These are phyloP conservation scores for Aspergillus kassunensis DNA, from an alignment of 495 filamentous ascomycete species.

Conservation along the genomic window DNA sequence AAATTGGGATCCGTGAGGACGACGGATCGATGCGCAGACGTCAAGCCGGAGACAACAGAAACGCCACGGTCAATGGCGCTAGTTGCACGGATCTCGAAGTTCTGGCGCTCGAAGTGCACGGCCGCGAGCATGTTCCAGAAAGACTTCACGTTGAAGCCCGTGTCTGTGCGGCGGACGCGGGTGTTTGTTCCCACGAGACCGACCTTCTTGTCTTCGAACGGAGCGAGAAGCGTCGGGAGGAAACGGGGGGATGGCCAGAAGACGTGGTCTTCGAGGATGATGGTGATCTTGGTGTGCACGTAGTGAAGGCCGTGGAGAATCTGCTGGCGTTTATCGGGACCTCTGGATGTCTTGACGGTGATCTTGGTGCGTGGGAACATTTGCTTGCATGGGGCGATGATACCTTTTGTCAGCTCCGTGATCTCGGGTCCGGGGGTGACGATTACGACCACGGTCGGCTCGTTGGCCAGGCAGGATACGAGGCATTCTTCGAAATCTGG, in stretches of 20 bases:
- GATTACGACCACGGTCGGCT: conserved; percentile 32
- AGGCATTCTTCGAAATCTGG: conserved; percentile 32
- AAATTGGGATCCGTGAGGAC: conserved; percentile 46
- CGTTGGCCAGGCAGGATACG: conserved; percentile 23
- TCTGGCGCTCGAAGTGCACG: conserved; percentile 52
- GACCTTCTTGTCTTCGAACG: conserved; percentile 49
- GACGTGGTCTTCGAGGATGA: conserved; percentile 16
- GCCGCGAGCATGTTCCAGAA: conserved; percentile 52
- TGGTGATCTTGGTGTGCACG: conserved; percentile 9
- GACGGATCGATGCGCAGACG: conserved; percentile 43
- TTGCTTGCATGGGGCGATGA: conserved; percentile 6
- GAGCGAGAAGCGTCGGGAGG: conserved; percentile 40
- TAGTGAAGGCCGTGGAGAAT: conserved; percentile 38
- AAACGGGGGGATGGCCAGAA: conserved; percentile 47
- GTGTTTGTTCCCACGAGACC: conserved; percentile 52
- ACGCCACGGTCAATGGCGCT: conserved; percentile 54
- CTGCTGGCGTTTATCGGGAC: conserved; percentile 47
- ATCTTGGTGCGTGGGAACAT: conserved; percentile 17
- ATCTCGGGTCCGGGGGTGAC: conserved; percentile 26
- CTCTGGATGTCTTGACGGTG: conserved; percentile 26
- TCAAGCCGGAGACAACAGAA: conserved; percentile 53
- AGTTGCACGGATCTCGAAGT: conserved; percentile 53
- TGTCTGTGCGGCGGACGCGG: conserved; percentile 34
- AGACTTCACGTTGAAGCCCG: conserved; percentile 23
- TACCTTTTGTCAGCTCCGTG: neutral